Evolutionary conservation across 2,329 filamentous ascomycete species (phyloP).

Genomic region (Talaromyces sp.): DNA sequence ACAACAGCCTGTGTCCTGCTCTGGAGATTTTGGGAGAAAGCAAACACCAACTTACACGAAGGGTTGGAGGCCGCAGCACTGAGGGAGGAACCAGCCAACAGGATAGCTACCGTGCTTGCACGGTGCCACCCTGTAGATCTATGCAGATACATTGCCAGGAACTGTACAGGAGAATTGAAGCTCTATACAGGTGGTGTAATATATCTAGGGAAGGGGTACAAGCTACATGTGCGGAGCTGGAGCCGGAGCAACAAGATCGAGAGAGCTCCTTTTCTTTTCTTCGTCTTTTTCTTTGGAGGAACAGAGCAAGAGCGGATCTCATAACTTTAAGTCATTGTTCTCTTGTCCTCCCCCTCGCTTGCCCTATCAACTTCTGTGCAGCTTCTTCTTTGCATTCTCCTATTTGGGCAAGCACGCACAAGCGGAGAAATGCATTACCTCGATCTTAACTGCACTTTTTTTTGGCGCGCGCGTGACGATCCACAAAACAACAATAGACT

Average conservation of each 20-base stretch:
- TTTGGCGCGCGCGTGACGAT: slow-evolving; percentile 10
- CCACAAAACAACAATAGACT: background rate
- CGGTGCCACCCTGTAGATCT: background rate
- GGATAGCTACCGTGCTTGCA: background rate
- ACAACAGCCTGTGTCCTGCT: background rate
- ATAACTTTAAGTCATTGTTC: background rate
- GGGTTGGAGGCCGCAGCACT: slow-evolving; percentile 1
- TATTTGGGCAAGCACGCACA: background rate
- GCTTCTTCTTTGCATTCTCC: background rate
- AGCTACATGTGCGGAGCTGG: background rate
- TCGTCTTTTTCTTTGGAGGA: background rate
- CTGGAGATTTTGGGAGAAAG: background rate
- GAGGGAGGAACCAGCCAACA: background rate
- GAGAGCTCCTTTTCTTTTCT: background rate
- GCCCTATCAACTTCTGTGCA: background rate
- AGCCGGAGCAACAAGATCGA: background rate
- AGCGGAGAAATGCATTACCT: background rate
- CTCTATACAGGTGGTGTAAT: background rate
- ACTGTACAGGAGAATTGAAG: background rate
- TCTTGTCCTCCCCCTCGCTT: background rate
- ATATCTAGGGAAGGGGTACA: background rate
- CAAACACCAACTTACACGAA: background rate
- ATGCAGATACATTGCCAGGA: background rate
- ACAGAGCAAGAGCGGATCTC: background rate
- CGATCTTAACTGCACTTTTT: background rate